Base-by-base conservation (phyloP, 306 rosid genomes). In the Dryas alaskensis region DNA sequence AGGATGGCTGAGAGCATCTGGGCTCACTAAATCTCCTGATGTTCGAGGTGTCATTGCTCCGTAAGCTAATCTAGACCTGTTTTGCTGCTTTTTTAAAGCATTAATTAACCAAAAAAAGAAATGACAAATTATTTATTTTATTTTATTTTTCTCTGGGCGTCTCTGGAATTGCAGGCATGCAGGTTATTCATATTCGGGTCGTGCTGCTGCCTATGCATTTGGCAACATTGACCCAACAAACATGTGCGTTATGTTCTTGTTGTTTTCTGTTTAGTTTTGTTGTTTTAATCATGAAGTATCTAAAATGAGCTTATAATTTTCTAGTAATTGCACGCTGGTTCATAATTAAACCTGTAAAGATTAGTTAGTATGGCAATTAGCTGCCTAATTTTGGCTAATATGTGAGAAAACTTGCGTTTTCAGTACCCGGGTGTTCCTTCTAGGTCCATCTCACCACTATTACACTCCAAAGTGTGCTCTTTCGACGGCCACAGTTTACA, bases 381-480 rank as follows among this genome's bases (percentile, higher is more conserved):
- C 58, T 55, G 25, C 27, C 49, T 37, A 53, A 6, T 60, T 65
- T 65, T 70, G 65, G 61, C 81, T 70, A 55, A 83, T 69, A 8
- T 70, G 45, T 10, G 59, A 70, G 39, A 58, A 76, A 37, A 78
- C 74, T 62, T 59, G 68, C 45, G 39, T 72, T 77, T 81, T 71
- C 92, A 95, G 99, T 75, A 79, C 80, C 16, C 88, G 99, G 60
- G 87, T 95, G 76, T 95, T 95, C 81, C 96, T 95, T 80, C 97
- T 95, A 52, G 99, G 99, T 69, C 99, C 99, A 73, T 95, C 99
- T 79, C 99, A 95, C 75, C 98, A 95, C 75, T 73, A 90, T 76
- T 92, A 90, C 75, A 95, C 97, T 72, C 81, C 90, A 61, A 95
- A 87, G 75, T 95, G 99, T 86, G 96, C 99, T 71, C 92, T 95